Evolutionary conservation across 495 filamentous ascomycete species (phyloP), one percentile per base, ranked within the genome.

Genomic region (Sordaria brevicollis): DNA sequence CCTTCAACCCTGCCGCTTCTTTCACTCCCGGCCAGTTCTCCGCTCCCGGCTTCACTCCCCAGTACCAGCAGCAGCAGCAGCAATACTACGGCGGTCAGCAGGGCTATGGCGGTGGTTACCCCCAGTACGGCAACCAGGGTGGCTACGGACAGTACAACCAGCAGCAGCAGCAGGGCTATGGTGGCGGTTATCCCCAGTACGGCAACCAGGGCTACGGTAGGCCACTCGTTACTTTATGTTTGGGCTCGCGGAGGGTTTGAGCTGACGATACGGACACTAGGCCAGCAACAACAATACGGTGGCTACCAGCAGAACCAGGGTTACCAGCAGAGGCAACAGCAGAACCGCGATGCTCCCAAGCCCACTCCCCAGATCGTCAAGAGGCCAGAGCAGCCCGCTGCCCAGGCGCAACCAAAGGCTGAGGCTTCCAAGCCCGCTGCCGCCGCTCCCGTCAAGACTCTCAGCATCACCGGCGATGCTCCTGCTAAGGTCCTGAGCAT

Each of bases 11-110:
- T 25, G 88, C 87, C 17, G 93, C 91, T 10, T 83, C 87, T 36
- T 97, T 97, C 77, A 87, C 91, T 66, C 94, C 94, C 6, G 91
- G 90, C 67, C 91, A 92, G 79, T 90, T 81, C 74, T 82, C 83
- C 71, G 81, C 83, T 67, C 84, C 81, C 49, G 81, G 79, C 37
- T 83, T 80, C 65, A 74, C 71, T 67, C 79, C 81, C 31, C 79
- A 84, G 70, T 85, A 85, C 65, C 83, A 85, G 66, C 82, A 85
- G 69, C 82, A 85, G 68, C 82, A 86, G 68, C 78, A 75, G 17
- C 83, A 85, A 70, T 82, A 84, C 65, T 77, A 80, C 11, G 76
- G 79, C 43, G 71, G 74, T 17, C 77, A 80, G 34, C 81, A 83
- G 70, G 79, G 81, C 66, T 85, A 83, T 15, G 49, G 49, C 49